Evolutionary conservation across 148 eudicot species (phyloP), one percentile per base, ranked within the genome.

Genomic region (Chenopodium suecicum): DNA sequence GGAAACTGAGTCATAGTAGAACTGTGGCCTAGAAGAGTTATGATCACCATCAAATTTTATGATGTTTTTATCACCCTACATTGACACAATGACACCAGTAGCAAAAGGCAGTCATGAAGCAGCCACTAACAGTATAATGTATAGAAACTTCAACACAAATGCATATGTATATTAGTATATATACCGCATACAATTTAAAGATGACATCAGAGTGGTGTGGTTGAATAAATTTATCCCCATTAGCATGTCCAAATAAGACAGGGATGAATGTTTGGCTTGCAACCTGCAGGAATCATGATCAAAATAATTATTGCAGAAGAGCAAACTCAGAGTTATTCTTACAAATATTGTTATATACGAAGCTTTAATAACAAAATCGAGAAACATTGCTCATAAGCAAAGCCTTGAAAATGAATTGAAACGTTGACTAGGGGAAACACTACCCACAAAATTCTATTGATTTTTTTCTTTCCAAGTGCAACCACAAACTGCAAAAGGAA

Each of bases 1-100:
- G 60, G 97, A 91, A 73, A 94, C 91, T 0, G 97, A 89, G 70
- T 94, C 98, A 86, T 92, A 92, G 86, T 87, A 94, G 77, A 90
- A 91, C 73, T 92, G 97, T 54, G 98, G 97, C 73, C 98, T 89
- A 44, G 98, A 91, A 75, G 98, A 92, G 87, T 94, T 94, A 84
- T 94, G 98, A 89, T 94, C 98, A 48, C 98, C 98, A 72, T 93
- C 93, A 86, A 94, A 92, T 82, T 92, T 92, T 77, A 94, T 90
- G 78, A 94, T 91, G 87, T 88, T 91, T 86, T 94, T 94, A 86
- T 90, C 95, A 58, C 97, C 98, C 98, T 94, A 91, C 81, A 89
- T 48, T 80, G 79, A 76, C 50, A 91, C 81, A 89, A 44, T 80
- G 79, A 76, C 50, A 81, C 54, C 60, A 76, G 22, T 25, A 58